Percentiles rank a stretch among this genome's conserved stretches.
phyloP scores from a whole-genome alignment of 2,329 filamentous ascomycete species.

The Pseudogymnoascus sp. region DNA sequence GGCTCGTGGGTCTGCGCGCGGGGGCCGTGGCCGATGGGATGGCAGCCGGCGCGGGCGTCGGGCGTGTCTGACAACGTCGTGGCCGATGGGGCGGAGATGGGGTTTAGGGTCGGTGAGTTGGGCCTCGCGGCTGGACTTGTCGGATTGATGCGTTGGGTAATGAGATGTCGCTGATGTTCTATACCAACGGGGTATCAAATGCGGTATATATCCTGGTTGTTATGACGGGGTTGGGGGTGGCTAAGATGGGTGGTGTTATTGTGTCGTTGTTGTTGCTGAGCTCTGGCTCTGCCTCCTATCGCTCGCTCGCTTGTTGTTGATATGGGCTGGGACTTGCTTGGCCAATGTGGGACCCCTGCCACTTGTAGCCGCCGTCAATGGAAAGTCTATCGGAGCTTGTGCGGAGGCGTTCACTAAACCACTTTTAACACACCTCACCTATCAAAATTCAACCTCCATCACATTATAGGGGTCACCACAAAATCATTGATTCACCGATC shows the following conservation, averaged over 20 bases:
- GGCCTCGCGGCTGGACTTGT: background rate
- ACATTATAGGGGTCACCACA: slow-evolving; percentile 5
- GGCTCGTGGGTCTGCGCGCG: slow-evolving; percentile 18
- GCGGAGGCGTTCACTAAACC: slow-evolving; percentile 1
- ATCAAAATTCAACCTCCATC: background rate
- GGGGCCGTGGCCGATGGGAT: slow-evolving; percentile 23
- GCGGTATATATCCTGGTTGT: background rate
- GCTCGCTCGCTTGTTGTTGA: slow-evolving; percentile 11
- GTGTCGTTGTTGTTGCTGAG: slow-evolving; percentile 6
- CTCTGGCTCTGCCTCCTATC: slow-evolving; percentile 1
- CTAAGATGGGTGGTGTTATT: slow-evolving; percentile 3
- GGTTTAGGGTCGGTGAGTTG: background rate
- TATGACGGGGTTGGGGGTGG: background rate
- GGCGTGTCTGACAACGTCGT: slow-evolving; percentile 42
- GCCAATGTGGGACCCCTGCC: slow-evolving; percentile 7
- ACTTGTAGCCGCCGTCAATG: slow-evolving; percentile 6
- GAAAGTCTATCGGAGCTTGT: slow-evolving; percentile 7
- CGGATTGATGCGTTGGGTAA: background rate
- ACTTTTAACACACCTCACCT: slow-evolving; percentile 6
- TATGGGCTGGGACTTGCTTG: background rate
- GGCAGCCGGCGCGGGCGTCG: slow-evolving; percentile 37
- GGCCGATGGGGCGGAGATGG: slow-evolving; percentile 17
- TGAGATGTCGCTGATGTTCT: background rate
- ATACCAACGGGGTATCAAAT: slow-evolving; percentile 9
- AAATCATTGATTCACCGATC: slow-evolving; percentile 1